Percentiles rank a stretch among this genome's conserved stretches.
phyloP scores from a whole-genome alignment of 768 basidiomycete species.

The Krasilnikovozyma curviuscula region DNA sequence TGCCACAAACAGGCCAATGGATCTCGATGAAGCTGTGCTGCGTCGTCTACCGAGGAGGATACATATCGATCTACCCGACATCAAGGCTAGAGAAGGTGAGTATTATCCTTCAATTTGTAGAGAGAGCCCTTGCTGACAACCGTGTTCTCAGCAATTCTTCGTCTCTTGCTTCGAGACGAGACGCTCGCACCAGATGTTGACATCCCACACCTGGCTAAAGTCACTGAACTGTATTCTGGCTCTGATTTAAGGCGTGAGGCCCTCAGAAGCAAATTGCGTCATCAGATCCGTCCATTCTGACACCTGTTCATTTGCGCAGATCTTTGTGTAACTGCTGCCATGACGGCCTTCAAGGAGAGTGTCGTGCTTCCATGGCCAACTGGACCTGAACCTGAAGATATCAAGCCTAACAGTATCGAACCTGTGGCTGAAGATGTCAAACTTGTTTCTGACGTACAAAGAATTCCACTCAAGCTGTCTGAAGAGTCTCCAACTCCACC shows the following conservation, averaged over 20 bases:
- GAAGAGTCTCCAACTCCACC: neutral
- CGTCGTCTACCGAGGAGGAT: constrained; percentile 69
- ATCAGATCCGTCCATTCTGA: neutral
- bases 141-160: constrained; percentile 48
- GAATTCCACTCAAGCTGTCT: neutral
- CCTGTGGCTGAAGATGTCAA: neutral
- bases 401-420: neutral
- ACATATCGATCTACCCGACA: constrained; percentile 72
- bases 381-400: no score
- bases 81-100: constrained; percentile 64
- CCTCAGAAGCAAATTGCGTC: neutral
- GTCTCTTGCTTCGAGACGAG: constrained; percentile 72
- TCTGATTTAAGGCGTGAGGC: constrained; percentile 78
- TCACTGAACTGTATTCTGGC: constrained; percentile 74
- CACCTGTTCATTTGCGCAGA: constrained; percentile 33
- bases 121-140: neutral
- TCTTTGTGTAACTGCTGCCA: constrained; percentile 75
- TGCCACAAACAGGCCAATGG: constrained; percentile 41
- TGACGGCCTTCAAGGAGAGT: constrained; percentile 74
- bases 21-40: constrained; percentile 55
- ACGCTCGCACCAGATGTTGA: constrained; percentile 45
- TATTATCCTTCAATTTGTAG: neutral
- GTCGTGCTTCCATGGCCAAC: constrained; percentile 66
- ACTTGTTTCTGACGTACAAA: constrained; percentile 14
- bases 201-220: constrained; percentile 39